Conservation (phyloP, 805 yeast species). For the Yarrowia divulgata region DNA sequence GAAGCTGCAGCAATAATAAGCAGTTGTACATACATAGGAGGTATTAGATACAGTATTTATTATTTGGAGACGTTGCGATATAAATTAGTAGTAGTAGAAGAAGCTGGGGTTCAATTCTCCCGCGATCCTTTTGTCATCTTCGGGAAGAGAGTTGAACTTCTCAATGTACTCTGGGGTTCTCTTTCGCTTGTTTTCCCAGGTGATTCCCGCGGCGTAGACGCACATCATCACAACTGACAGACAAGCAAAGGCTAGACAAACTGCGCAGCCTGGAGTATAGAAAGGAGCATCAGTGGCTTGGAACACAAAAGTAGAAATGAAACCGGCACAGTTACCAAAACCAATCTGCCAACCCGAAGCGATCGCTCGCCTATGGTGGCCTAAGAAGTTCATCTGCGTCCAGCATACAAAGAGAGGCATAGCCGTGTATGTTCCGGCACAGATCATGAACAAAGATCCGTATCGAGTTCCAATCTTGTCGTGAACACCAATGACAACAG, state of each 20-base stretch:
- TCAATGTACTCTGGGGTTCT: constrained; percentile 40
- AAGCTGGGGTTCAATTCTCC: constrained; percentile 50
- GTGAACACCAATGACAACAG: constrained; percentile 59
- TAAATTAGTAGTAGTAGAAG: constrained; percentile 16
- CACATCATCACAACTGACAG: constrained; percentile 44
- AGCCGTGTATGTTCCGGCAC: constrained; percentile 64
- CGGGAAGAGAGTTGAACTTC: constrained; percentile 9
- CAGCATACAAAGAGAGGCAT: constrained; percentile 76
- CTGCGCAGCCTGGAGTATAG: constrained; percentile 62
- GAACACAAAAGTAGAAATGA: constrained; percentile 66
- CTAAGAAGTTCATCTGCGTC: constrained; percentile 66
- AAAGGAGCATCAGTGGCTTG: constrained; percentile 64
- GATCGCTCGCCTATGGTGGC: constrained; percentile 66
- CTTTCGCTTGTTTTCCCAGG: constrained; percentile 47
- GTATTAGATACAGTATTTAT: background rate
- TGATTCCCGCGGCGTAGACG: constrained; percentile 51
- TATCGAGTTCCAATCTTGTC: constrained; percentile 58
- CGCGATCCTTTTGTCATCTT: constrained; percentile 43
- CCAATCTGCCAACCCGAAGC: constrained; percentile 71
- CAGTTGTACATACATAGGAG: background rate
- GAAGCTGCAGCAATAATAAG: constrained; percentile 1
- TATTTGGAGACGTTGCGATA: background rate
- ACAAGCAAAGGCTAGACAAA: constrained; percentile 58
- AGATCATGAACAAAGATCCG: constrained; percentile 68
- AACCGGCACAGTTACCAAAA: constrained; percentile 77